Conservation (phyloP, 1,139 yeast genomes). For the Petasospora rhodanensis region DNA sequence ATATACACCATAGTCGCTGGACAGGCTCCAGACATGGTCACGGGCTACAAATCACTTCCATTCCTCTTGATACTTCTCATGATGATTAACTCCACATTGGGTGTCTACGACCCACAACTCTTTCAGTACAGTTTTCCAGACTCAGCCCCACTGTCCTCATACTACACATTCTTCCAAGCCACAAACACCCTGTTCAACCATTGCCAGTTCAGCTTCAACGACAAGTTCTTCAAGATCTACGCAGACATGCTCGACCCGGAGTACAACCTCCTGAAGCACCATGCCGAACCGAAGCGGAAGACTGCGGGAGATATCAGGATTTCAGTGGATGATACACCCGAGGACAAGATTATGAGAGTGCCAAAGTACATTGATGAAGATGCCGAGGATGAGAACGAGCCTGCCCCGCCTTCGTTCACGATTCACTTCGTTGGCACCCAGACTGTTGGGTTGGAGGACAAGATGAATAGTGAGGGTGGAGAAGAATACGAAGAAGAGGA, state of each 20-base stretch:
- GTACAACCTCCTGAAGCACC: slow-evolving; percentile 17
- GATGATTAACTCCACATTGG: slow-evolving; percentile 14
- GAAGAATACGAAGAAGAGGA: slow-evolving; percentile 3
- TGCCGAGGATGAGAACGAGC: slow-evolving; percentile 14
- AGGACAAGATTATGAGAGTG: slow-evolving; percentile 20
- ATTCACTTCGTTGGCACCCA: slow-evolving; percentile 17
- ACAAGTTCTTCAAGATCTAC: slow-evolving; percentile 14
- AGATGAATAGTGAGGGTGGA: too few species aligned
- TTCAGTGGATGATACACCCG: slow-evolving; percentile 17
- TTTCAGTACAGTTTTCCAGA: slow-evolving; percentile 5
- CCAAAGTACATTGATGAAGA: slow-evolving; percentile 18
- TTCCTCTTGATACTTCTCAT: slow-evolving; percentile 8
- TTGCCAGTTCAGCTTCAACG: slow-evolving; percentile 10
- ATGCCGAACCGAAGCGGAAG: too few species aligned
- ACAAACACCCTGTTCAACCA: slow-evolving; percentile 13
- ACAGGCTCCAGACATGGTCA: slow-evolving; percentile 2
- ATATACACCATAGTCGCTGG: slow-evolving; percentile 1
- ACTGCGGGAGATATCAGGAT: slow-evolving; percentile 15
- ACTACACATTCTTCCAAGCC: slow-evolving; percentile 11
- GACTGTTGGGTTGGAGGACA: too few species aligned
- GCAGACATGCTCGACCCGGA: slow-evolving; percentile 18
- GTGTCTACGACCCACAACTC: slow-evolving; percentile 9
- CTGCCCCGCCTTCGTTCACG: slow-evolving; percentile 22
- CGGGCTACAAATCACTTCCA: slow-evolving; percentile 5
- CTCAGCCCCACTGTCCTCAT: too few species aligned